These are phyloP conservation scores for Colletotrichum limetticola DNA, from an alignment of 2,329 filamentous ascomycete species.

Conservation along the genomic window DNA sequence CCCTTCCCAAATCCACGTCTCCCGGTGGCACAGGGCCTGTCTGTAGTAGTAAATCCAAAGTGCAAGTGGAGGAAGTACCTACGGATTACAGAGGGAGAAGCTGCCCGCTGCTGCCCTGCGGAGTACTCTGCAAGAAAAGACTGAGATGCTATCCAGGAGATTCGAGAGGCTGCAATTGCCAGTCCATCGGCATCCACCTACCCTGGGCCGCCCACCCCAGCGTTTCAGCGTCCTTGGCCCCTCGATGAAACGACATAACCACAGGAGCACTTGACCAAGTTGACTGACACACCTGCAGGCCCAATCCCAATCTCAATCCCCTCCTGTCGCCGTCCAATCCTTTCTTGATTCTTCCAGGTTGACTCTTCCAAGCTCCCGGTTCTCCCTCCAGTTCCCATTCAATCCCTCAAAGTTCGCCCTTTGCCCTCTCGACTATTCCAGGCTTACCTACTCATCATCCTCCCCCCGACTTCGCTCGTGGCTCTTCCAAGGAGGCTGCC, in stretches of 20 bases:
- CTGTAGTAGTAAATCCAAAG: background rate
- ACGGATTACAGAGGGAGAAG: background rate
- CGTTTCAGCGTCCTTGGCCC: slow-evolving; percentile 34
- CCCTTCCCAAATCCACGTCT: background rate
- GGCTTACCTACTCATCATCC: background rate
- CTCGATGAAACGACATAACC: slow-evolving; percentile 34
- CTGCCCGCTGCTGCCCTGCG: background rate
- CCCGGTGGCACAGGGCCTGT: background rate
- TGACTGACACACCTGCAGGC: slow-evolving; percentile 25
- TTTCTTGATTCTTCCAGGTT: slow-evolving; percentile 11
- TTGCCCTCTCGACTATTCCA: background rate
- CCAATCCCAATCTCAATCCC: slow-evolving; percentile 19
- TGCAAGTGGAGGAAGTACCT: background rate
- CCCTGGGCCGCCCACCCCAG: slow-evolving; percentile 25
- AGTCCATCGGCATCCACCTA: slow-evolving; percentile 19
- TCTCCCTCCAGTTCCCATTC: slow-evolving; percentile 4
- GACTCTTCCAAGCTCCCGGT: background rate
- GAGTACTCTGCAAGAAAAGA: background rate
- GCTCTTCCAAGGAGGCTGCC: background rate
- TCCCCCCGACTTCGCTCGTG: background rate
- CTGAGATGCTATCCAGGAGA: background rate
- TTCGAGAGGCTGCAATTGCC: slow-evolving; percentile 1
- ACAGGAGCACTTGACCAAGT: slow-evolving; percentile 21
- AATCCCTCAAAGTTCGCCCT: background rate
- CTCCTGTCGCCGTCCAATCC: slow-evolving; percentile 22